These are phyloP conservation scores for Lathyrus aphaca DNA, from an alignment of 306 rosid genomes.

Conservation along the genomic window DNA sequence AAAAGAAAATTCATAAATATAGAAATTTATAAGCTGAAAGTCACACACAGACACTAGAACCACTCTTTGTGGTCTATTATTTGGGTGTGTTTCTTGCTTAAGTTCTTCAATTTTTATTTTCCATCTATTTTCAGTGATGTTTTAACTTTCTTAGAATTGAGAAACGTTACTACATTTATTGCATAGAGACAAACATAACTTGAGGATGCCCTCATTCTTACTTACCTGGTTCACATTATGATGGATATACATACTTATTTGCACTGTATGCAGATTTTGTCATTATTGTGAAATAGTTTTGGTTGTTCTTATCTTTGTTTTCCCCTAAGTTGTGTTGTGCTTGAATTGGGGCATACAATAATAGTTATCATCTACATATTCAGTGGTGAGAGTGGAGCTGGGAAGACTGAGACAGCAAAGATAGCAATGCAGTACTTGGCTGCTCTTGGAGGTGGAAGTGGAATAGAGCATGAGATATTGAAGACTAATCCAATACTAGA, in stretches of 20 bases:
- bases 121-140: background rate
- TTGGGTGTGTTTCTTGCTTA: constrained; percentile 4
- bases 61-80: constrained; percentile 10
- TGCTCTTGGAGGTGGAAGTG: constrained; percentile 50
- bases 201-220: constrained; percentile 4
- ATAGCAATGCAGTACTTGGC: constrained; percentile 48
- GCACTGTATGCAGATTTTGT: constrained; percentile 19
- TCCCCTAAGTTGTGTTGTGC: constrained; percentile 14
- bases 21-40: too few species aligned
- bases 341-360: constrained; percentile 20
- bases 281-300: constrained; percentile 6
- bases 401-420: constrained; percentile 49
- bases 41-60: too few species aligned
- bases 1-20: too few species aligned
- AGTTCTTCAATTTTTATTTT: constrained; percentile 1
- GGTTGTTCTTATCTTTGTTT: constrained; percentile 13
- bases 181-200: constrained; percentile 8
- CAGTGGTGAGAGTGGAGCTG: constrained; percentile 51
- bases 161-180: constrained; percentile 29
- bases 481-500: constrained; percentile 46
- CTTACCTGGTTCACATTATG: background rate
- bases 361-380: constrained; percentile 21
- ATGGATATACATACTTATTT: constrained; percentile 26
- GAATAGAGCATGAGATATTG: constrained; percentile 44
- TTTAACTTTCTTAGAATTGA: constrained; percentile 7